Conservation (phyloP, 176 grass and related monocot species). For the Cenchrus fungigraminus region DNA sequence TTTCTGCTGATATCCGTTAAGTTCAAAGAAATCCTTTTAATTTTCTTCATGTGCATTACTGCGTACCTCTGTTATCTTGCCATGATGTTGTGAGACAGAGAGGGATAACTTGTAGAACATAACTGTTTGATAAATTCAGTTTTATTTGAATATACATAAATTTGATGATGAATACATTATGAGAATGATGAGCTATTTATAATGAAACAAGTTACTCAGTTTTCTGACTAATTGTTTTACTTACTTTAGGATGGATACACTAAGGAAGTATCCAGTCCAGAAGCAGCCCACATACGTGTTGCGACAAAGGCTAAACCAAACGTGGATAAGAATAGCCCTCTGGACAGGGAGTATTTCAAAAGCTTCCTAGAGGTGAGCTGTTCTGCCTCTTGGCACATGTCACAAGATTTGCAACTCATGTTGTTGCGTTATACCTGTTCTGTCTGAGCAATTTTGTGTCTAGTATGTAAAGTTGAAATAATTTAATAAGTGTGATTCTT, state of each 20-base stretch:
- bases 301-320: conserved; percentile 72
- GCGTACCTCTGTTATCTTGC: neutral
- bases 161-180: conserved; percentile 6
- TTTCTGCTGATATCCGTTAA: neutral
- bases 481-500: neutral
- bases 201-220: neutral
- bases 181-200: neutral
- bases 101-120: neutral
- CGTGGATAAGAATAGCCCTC: conserved; percentile 46
- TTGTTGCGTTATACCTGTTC: neutral
- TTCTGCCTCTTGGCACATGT: neutral
- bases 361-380: conserved; percentile 71
- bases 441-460: neutral
- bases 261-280: conserved; percentile 67
- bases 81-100: neutral
- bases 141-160: neutral
- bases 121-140: neutral
- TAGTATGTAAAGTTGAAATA: conserved; percentile 2
- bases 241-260: conserved; percentile 87
- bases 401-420: neutral
- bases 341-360: conserved; percentile 67
- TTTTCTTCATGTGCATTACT: neutral
- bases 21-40: neutral
- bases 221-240: conserved; percentile 4
- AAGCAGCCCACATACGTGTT: conserved; percentile 63